Conservation (phyloP, 768 basidiomycete genomes). For the Suillus decipiens region DNA sequence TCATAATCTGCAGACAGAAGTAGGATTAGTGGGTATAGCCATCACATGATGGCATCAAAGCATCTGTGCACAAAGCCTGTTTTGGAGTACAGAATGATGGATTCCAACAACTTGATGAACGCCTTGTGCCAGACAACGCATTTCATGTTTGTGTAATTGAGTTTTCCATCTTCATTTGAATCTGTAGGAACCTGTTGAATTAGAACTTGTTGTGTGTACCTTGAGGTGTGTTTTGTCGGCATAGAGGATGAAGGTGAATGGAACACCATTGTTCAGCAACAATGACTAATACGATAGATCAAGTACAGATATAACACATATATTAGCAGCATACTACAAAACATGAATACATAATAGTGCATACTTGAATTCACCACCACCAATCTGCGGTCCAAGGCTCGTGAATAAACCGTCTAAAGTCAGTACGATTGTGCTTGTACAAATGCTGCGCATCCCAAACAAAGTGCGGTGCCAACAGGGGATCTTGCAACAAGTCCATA, state of each 20-base stretch:
- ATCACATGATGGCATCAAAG: constrained; percentile 29
- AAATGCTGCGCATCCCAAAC: constrained; percentile 33
- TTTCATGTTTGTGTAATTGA: constrained; percentile 21
- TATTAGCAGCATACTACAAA: background rate
- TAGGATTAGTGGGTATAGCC: constrained; percentile 22
- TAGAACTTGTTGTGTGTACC: background rate
- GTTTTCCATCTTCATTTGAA: constrained; percentile 9
- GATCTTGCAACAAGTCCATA: constrained; percentile 10
- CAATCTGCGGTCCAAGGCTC: constrained; percentile 40
- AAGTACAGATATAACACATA: background rate
- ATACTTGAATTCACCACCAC: constrained; percentile 42
- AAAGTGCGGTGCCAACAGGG: constrained; percentile 16
- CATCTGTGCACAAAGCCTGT: constrained; percentile 21
- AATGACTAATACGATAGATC: constrained; percentile 17
- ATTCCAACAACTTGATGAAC: constrained; percentile 17
- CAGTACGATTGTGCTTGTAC: constrained; percentile 29
- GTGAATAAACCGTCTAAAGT: constrained; percentile 29
- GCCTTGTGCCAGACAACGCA: constrained; percentile 24
- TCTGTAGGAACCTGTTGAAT: constrained; percentile 3
- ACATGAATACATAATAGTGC: background rate
- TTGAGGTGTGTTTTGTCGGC: constrained; percentile 27
- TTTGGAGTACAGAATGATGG: constrained; percentile 9
- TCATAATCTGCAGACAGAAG: constrained; percentile 31
- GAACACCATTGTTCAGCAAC: constrained; percentile 27
- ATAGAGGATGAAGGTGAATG: constrained; percentile 37